phyloP scores from a whole-genome alignment of 1,139 yeast species.

The Debaryomyces udenii region DNA sequence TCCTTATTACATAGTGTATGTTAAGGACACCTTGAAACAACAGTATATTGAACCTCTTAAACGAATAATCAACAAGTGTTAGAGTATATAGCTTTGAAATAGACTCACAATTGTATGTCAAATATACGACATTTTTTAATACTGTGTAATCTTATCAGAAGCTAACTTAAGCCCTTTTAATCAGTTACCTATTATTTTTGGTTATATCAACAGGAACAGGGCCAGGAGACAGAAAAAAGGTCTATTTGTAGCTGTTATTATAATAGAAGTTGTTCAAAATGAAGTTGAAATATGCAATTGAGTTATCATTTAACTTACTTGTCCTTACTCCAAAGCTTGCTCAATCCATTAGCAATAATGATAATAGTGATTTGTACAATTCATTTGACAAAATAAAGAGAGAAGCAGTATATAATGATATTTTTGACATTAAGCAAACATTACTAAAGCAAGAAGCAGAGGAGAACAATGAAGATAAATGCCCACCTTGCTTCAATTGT shows the following conservation, averaged over 20 bases:
- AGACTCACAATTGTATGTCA: background rate
- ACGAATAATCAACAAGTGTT: constrained; percentile 32
- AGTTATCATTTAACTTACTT: constrained; percentile 4
- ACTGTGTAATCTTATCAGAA: constrained; percentile 4
- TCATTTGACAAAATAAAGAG: constrained; percentile 31
- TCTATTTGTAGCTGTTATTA: no score
- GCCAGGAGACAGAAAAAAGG: background rate
- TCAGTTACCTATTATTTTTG: background rate
- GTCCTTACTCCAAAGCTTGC: constrained; percentile 1
- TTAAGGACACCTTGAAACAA: constrained; percentile 61
- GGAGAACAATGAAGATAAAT: constrained; percentile 41
- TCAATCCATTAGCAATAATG: background rate
- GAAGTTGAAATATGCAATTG: constrained; percentile 1
- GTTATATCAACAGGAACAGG: background rate
- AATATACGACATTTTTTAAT: constrained; percentile 9
- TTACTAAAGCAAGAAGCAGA: constrained; percentile 5
- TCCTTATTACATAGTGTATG: constrained; percentile 88
- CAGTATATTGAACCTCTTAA: constrained; percentile 71
- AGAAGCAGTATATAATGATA: constrained; percentile 29
- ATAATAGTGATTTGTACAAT: constrained; percentile 2
- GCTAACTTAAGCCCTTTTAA: background rate
- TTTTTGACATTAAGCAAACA: constrained; percentile 25
- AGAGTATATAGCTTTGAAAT: constrained; percentile 5
- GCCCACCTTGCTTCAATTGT: constrained; percentile 93
- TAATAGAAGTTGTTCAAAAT: no score